Base-by-base conservation (phyloP, 768 basidiomycete genomes). In the Leccinum sublutescens region DNA sequence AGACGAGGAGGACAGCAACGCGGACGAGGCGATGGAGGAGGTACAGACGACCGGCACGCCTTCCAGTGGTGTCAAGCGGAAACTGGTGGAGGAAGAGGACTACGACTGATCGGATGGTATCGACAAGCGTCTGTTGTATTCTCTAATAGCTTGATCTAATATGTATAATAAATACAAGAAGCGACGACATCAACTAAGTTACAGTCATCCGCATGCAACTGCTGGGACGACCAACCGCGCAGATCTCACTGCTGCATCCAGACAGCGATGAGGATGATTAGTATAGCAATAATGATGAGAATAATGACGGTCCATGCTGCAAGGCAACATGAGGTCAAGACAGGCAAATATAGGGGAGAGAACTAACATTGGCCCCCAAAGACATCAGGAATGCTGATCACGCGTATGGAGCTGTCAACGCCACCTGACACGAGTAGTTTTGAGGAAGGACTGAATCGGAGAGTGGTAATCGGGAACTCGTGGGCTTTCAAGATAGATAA, bases 401-500 rank as follows among this genome's bases (percentile, higher is more conserved):
- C 77, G 29, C 95, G 84, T 19, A 98, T 77, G 2, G 89, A 85
- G 71, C 91, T 94, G 75, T 98, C 96, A 8, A 92, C 90, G 65
- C 94, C 94, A 17, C 91, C 95, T 5, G 93, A 93, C 19, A 95
- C 83, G 4, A 99, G 80, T 12, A 95, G 64, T n/a, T 80, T 84
- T 12, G 88, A 86, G 6, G 85, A 79, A 2, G 94, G 88, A 69
- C 89, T 96, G 80, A 99, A 99, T 59, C 83, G 84, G 56, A 99
- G 75, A 4, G 90, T 86, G 1, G 97, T 98, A 5, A 92, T 85
- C 4, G 97, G 91, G 72, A 98, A 94, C 60, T 95, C 94, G 73
- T 98, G 96, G 0, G 97, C 91, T 74, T 91, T 92, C 58, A 98
- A 78, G 61, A 99, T 97, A 19, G 87, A 87, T 31, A 93, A 75